These are phyloP conservation scores for Cladophialophora yegresii DNA, from an alignment of 2,329 filamentous ascomycete genomes.

Conservation along the genomic window DNA sequence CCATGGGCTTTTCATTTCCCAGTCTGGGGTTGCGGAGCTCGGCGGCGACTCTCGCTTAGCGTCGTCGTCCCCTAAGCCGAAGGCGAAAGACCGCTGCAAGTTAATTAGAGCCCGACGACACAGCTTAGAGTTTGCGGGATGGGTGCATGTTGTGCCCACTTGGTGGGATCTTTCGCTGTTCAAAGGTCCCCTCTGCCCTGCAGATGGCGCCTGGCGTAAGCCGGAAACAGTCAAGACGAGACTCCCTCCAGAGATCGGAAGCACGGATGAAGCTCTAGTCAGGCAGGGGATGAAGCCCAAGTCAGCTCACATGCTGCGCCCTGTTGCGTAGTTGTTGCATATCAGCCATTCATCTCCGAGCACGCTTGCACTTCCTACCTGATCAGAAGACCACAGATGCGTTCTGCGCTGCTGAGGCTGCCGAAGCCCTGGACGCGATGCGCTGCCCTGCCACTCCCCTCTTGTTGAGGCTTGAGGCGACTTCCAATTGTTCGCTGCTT, in stretches of 20 bases:
- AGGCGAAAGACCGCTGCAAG: not conserved
- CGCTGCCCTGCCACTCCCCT: not conserved
- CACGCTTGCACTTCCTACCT: not conserved
- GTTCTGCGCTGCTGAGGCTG: constrained; percentile 1
- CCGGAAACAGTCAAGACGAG: constrained; percentile 4
- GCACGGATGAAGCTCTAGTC: constrained; percentile 13
- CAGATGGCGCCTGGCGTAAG: constrained; percentile 6
- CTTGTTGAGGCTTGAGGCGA: constrained; percentile 1
- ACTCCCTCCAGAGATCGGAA: constrained; percentile 16
- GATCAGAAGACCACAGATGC: constrained; percentile 18
- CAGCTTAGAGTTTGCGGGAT: not conserved
- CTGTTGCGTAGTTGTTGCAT: constrained; percentile 2
- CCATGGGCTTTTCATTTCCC: constrained; percentile 1
- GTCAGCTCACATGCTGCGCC: constrained; percentile 10
- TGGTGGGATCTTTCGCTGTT: constrained; percentile 12
- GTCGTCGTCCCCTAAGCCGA: not conserved
- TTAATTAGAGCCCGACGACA: not conserved
- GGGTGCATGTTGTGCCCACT: constrained; percentile 5
- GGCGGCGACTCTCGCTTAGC: not conserved
- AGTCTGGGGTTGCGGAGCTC: not conserved
- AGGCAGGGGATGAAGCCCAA: not conserved
- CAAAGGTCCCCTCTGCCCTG: constrained; percentile 2
- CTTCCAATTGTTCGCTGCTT: not conserved
- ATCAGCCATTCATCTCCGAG: constrained; percentile 8
- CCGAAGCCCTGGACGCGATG: not conserved